Evolutionary conservation across 768 basidiomycete species (phyloP).

Genomic region (Mycena alexandri): DNA sequence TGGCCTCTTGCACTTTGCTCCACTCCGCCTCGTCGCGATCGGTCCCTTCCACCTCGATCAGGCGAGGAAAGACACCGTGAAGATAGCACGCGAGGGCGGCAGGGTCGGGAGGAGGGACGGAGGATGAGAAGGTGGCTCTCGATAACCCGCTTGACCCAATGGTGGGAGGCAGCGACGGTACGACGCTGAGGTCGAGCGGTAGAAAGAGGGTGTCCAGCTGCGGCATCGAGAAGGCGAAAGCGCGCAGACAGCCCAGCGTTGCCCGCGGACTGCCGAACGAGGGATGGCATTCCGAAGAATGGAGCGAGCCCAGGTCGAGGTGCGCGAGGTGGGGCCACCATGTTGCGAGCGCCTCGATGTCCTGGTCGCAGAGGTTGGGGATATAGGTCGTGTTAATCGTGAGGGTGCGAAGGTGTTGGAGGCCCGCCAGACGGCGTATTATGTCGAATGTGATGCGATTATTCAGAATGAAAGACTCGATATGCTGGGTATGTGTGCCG

Average conservation of each 20-base stretch:
- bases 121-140: constrained; percentile 51
- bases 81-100: constrained; percentile 46
- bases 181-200: constrained; percentile 42
- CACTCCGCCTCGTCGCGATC: constrained; percentile 49
- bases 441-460: constrained; percentile 46
- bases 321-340: constrained; percentile 62
- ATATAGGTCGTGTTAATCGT: constrained; percentile 57
- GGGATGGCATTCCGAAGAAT: constrained; percentile 42
- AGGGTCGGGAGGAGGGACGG: constrained; percentile 45
- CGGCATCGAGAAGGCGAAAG: constrained; percentile 43
- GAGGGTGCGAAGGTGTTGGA: constrained; percentile 50
- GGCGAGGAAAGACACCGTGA: constrained; percentile 53
- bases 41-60: constrained; percentile 52
- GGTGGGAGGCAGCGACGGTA: constrained; percentile 6
- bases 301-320: constrained; percentile 55
- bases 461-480: constrained; percentile 6
- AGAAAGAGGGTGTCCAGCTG: constrained; percentile 48
- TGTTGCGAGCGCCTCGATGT: constrained; percentile 51
- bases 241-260: constrained; percentile 45
- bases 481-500: constrained; percentile 32
- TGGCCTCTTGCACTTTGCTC: constrained; percentile 30
- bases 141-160: constrained; percentile 43
- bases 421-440: constrained; percentile 50
- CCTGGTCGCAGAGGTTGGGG: constrained; percentile 52
- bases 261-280: constrained; percentile 37